Conservation (phyloP, 306 rosid genomes). For the Ammopiptanthus mongolicus region DNA sequence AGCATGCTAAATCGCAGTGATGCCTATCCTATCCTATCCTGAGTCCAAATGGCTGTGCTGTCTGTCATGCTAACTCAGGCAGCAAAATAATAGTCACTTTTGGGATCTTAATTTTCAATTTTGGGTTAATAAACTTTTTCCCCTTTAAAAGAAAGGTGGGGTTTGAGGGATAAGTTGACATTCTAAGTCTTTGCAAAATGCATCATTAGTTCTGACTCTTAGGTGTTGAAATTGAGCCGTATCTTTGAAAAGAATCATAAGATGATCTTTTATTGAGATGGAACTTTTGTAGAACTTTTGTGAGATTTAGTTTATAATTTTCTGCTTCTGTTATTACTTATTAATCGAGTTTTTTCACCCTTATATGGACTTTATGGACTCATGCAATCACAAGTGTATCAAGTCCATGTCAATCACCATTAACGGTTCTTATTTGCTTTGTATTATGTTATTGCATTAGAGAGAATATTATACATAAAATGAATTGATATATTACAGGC, state of each 20-base stretch:
- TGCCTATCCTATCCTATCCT: background rate
- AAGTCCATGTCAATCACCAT: background rate
- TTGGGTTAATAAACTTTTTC: background rate
- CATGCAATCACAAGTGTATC: background rate
- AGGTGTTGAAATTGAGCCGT: background rate
- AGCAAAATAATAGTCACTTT: background rate
- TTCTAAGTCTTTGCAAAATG: background rate
- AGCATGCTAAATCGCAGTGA: background rate
- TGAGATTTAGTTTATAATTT: background rate
- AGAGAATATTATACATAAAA: background rate
- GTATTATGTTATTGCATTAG: background rate
- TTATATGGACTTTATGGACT: background rate
- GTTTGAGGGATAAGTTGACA: background rate
- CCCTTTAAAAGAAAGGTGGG: background rate
- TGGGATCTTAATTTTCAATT: slow-evolving; percentile 1
- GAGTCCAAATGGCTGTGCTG: background rate
- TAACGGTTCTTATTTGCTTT: background rate
- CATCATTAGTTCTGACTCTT: background rate
- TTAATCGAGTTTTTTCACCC: background rate
- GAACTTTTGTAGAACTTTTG: background rate
- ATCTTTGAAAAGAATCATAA: background rate
- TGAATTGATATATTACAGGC: slow-evolving; percentile 47
- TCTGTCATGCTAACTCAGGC: background rate
- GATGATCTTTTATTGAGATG: background rate
- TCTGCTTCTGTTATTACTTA: background rate